Conservation (phyloP, 805 yeast species). For the Wickerhamiella hasegawae region DNA sequence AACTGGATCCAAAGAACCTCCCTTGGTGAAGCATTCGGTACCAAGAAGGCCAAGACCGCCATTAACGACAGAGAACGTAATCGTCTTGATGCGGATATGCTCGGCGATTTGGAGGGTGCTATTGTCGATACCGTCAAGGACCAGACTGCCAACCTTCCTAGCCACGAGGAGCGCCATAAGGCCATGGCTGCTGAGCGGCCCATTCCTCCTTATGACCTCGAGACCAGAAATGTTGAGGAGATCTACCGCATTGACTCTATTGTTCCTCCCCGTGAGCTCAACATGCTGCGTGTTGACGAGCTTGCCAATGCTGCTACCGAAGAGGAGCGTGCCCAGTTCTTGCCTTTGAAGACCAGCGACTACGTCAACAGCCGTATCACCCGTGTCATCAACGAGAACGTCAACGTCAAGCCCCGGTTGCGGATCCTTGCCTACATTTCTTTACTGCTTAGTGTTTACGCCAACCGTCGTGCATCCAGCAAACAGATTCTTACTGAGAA, state of each 20-base stretch:
- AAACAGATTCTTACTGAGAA: conserved; percentile 42
- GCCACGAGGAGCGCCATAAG: conserved; percentile 44
- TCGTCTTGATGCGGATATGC: conserved; percentile 68
- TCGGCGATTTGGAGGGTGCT: conserved; percentile 58
- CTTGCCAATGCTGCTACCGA: conserved; percentile 34
- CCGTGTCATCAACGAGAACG: conserved; percentile 26
- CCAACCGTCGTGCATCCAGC: conserved; percentile 48
- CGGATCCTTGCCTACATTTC: conserved; percentile 66
- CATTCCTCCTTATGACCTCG: conserved; percentile 59
- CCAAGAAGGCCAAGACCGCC: conserved; percentile 88
- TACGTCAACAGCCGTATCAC: conserved; percentile 33
- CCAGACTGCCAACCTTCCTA: conserved; percentile 58
- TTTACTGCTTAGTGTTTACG: conserved; percentile 62
- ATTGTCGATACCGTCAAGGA: conserved; percentile 66
- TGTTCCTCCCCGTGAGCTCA: conserved; percentile 51
- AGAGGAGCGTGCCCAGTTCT: conserved; percentile 34
- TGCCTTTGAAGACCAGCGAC: conserved; percentile 48
- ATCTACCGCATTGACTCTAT: conserved; percentile 61
- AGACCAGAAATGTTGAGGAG: conserved; percentile 72
- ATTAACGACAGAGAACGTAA: conserved; percentile 68
- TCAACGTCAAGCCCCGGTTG: conserved; percentile 23
- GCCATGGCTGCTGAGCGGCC: conserved; percentile 56
- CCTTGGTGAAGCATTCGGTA: conserved; percentile 92
- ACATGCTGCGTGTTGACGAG: conserved; percentile 46
- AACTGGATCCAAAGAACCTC: conserved; percentile 55